A percentile compares a stretch with the other conserved stretches of the same genome.
These are phyloP conservation scores for Bruguiera parviflora DNA, from an alignment of 345 rosid species.

Conservation along the genomic window DNA sequence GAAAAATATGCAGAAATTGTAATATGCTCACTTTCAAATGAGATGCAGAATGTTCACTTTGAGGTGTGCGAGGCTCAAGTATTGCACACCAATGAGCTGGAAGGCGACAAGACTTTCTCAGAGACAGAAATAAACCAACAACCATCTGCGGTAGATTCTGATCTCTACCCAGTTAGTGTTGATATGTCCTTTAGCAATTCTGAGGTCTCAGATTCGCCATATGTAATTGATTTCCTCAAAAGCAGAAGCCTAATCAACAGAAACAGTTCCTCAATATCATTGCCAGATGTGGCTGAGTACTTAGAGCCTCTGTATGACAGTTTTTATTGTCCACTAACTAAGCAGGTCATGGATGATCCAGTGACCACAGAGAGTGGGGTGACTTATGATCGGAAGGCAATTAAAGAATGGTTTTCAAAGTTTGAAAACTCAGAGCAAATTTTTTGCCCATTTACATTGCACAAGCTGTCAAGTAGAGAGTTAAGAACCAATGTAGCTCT, in stretches of 20 bases:
- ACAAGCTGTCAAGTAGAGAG: conserved; percentile 35
- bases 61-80: conserved; percentile 30
- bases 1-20: conserved; percentile 56
- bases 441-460: conserved; percentile 58
- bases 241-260: conserved; percentile 25
- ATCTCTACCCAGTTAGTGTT: conserved; percentile 52
- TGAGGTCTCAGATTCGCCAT: conserved; percentile 22
- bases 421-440: conserved; percentile 40
- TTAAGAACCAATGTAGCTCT: conserved; percentile 54
- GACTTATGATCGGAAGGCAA: conserved; percentile 70
- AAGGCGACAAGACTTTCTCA: conserved; percentile 13
- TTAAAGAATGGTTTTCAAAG: conserved; percentile 56
- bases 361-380: conserved; percentile 72
- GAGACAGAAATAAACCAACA: conserved; percentile 17
- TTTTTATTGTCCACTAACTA: conserved; percentile 82
- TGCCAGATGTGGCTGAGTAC: conserved; percentile 45
- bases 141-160: conserved; percentile 40
- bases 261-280: conserved; percentile 36
- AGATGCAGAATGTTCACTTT: conserved; percentile 52
- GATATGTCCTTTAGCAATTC: conserved; percentile 43
- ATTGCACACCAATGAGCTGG: conserved; percentile 16
- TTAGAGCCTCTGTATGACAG: conserved; percentile 71
- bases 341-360: conserved; percentile 83
- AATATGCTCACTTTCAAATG: conserved; percentile 55
- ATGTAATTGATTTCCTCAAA: conserved; percentile 24